phyloP scores from a whole-genome alignment of 768 basidiomycete species.

The Dictyophora rubrovolvata region DNA sequence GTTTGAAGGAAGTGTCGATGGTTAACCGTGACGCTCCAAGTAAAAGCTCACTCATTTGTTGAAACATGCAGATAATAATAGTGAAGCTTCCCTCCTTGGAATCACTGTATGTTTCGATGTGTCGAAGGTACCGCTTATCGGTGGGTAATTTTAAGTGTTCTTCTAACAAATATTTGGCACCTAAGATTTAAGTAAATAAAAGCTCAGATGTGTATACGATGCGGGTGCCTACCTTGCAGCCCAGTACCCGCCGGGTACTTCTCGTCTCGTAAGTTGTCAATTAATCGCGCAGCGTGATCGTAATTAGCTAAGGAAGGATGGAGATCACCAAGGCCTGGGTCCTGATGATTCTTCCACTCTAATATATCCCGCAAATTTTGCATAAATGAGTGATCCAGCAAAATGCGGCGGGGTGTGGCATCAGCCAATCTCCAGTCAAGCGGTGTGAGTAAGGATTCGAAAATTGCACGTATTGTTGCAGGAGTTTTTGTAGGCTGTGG shows the following conservation, averaged over 20 bases:
- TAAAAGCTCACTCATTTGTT: slow-evolving; percentile 14
- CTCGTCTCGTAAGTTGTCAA: slow-evolving; percentile 13
- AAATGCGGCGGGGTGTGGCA: slow-evolving; percentile 20
- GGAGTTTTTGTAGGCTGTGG: slow-evolving; percentile 6
- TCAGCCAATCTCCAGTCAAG: slow-evolving; percentile 21
- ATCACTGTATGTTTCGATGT: slow-evolving; percentile 12
- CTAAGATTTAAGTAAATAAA: neutral
- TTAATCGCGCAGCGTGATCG: slow-evolving; percentile 18
- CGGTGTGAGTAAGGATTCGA: slow-evolving; percentile 6
- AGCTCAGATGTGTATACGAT: too few relatives aligned
- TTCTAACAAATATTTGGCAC: slow-evolving; percentile 4
- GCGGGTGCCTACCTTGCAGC: slow-evolving; percentile 13
- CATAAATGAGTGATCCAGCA: slow-evolving; percentile 19
- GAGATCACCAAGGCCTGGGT: slow-evolving; percentile 11
- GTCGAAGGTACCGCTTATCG: slow-evolving; percentile 16
- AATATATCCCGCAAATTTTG: slow-evolving; percentile 10
- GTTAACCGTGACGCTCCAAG: slow-evolving; percentile 8
- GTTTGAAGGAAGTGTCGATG: slow-evolving; percentile 16
- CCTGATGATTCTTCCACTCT: slow-evolving; percentile 12
- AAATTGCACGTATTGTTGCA: slow-evolving; percentile 6
- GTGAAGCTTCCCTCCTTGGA: slow-evolving; percentile 5
- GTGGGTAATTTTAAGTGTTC: slow-evolving; percentile 8
- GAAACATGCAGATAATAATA: slow-evolving; percentile 19
- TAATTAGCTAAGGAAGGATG: slow-evolving; percentile 17
- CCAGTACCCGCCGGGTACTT: slow-evolving; percentile 19